Base-by-base conservation (phyloP, 1,284 basidiomycete species). In the Mycosarcoma mackinlayi region DNA sequence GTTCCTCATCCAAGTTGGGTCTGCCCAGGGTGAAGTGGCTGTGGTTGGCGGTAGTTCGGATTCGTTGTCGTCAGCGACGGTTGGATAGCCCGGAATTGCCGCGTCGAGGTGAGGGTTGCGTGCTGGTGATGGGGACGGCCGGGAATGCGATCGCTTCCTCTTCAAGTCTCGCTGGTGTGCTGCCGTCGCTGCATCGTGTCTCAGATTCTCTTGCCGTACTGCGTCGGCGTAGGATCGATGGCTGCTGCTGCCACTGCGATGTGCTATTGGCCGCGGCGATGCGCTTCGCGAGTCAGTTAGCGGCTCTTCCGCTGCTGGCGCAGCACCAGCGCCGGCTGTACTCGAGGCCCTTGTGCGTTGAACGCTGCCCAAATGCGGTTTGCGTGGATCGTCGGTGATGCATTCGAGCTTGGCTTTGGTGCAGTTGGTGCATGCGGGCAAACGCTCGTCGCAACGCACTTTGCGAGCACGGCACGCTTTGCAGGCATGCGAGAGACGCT, bases 371-470 rank as follows among this genome's bases (percentile, higher is more conserved):
- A 45, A 10, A 19, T 46, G 42, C 11, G 51, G 51, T 24, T 33
- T 44, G 25, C 51, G 51, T n/a, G 51, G 42, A 45, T 46, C 41
- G 27, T 53, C 50, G 30, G 51, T 54, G 34, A 54, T n/a, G 42
- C 51, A 54, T 41, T 45, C 41, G 21, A 33, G 21, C 23, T 24
- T 21, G 11, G 42, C 13, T 16, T 38, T 35, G 23, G 42, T 23
- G 25, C 51, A 54, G n/a, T 54, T 54, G 41, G 41, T 38, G 25
- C 51, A 54, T 6, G 51, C 51, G 23, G 41, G 42, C 10, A 45
- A 25, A 9, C 51, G 31, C 16, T 54, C 41, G 34, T 54, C 51
- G 28, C 51, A 54, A 19, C 51, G 30, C 13, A 45, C 42, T 23
- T 54, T 54, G 14, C 51, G 51, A 45, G 51, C 41, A 13, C 51